A percentile compares a stretch with the other conserved stretches of the same genome.
Conservation (phyloP, 2,329 filamentous ascomycete genomes). For the Pseudogymnoascus sp. region DNA sequence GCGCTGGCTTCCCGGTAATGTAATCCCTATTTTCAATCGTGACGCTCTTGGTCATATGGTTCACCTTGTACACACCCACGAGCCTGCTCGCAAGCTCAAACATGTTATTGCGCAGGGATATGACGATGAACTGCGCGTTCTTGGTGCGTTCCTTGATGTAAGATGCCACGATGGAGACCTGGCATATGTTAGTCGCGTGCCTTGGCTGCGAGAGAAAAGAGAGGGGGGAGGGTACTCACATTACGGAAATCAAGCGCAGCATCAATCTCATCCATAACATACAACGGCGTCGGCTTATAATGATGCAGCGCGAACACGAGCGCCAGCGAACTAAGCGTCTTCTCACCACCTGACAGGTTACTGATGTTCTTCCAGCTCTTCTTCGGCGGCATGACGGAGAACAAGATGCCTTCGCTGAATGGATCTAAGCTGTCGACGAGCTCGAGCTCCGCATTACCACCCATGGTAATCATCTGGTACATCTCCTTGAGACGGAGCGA, state of each 20-base stretch:
- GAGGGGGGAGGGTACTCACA: conserved; percentile 49
- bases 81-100: conserved; percentile 94
- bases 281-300: conserved; percentile 93
- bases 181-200: conserved; percentile 12
- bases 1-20: conserved; percentile 29
- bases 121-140: conserved; percentile 98
- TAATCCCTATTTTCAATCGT: conserved; percentile 82
- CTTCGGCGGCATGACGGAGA: conserved; percentile 98
- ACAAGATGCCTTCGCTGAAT: conserved; percentile 93
- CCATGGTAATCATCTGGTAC: conserved; percentile 99
- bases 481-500: conserved; percentile 95
- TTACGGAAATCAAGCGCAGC: conserved; percentile 96
- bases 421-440: conserved; percentile 93
- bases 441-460: conserved; percentile 94
- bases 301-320: conserved; percentile 97
- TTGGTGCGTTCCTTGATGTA: conserved; percentile 99
- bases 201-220: neutral
- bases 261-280: conserved; percentile 99
- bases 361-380: conserved; percentile 99
- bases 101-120: conserved; percentile 98
- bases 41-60: conserved; percentile 94
- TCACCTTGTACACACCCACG: conserved; percentile 98
- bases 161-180: conserved; percentile 95
- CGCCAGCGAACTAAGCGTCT: conserved; percentile 87
- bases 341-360: conserved; percentile 92